Evolutionary conservation across 257 asterid genomes (phyloP).

Genomic region (Salvia splendens): DNA sequence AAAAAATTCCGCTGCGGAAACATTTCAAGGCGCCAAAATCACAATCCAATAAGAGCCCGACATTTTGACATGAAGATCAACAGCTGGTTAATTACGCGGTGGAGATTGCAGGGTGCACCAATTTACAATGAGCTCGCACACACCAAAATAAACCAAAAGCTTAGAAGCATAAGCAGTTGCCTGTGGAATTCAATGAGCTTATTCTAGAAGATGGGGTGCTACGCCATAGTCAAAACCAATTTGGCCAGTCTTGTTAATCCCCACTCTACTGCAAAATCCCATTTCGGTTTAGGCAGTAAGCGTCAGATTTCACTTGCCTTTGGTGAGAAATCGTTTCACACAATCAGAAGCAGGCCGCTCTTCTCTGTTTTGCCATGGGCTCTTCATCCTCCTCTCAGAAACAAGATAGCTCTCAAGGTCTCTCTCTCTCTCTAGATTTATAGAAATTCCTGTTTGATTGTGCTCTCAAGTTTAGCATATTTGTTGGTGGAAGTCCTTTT

Average conservation of each 20-base stretch:
- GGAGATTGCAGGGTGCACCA: constrained; percentile 25
- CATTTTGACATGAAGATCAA: background rate
- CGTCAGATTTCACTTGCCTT: constrained; percentile 32
- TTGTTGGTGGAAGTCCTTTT: background rate
- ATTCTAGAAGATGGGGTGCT: constrained; percentile 45
- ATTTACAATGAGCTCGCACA: background rate
- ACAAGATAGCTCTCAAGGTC: constrained; percentile 68
- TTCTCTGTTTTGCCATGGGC: constrained; percentile 70
- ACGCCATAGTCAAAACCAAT: constrained; percentile 34
- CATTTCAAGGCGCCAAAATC: background rate
- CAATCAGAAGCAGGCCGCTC: constrained; percentile 17
- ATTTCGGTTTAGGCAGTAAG: constrained; percentile 27
- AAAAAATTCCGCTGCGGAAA: background rate
- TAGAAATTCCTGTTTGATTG: background rate
- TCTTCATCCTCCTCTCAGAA: constrained; percentile 70
- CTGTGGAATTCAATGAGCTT: background rate
- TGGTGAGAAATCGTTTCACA: constrained; percentile 26
- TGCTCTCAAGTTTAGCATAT: too few species aligned
- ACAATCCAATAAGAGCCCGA: background rate
- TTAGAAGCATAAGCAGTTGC: background rate
- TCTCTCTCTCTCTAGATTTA: background rate
- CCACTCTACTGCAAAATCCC: constrained; percentile 42
- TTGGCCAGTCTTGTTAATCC: constrained; percentile 31
- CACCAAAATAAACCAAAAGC: background rate
- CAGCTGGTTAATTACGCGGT: background rate